Conservation (phyloP, 2,329 filamentous ascomycete species). For the Graphilbum fragrans region DNA sequence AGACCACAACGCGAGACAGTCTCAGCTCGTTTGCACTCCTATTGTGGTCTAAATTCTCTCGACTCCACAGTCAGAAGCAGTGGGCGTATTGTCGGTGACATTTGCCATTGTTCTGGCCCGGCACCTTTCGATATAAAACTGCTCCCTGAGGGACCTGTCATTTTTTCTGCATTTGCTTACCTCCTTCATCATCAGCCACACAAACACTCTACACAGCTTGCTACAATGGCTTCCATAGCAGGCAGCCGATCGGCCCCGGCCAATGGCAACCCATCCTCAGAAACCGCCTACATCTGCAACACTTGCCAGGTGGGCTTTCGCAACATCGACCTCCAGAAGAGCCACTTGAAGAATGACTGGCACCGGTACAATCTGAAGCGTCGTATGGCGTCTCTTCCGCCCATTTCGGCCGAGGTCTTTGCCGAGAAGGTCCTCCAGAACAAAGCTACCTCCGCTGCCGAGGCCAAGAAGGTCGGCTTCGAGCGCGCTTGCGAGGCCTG, state of each 20-base stretch:
- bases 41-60: too few species aligned
- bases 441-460: slow-evolving; percentile 70
- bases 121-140: too few species aligned
- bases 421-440: slow-evolving; percentile 91
- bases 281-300: slow-evolving; percentile 93
- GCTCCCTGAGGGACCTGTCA: too few species aligned
- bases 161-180: too few species aligned
- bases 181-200: too few species aligned
- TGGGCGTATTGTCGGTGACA: too few species aligned
- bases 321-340: slow-evolving; percentile 82
- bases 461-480: slow-evolving; percentile 79
- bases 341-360: slow-evolving; percentile 98
- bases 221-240: slow-evolving; percentile 36
- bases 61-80: too few species aligned
- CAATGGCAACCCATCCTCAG: slow-evolving; percentile 27
- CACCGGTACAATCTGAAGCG: slow-evolving; percentile 98
- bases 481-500: slow-evolving; percentile 74
- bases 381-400: slow-evolving; percentile 77
- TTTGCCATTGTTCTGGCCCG: too few species aligned
- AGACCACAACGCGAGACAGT: too few species aligned
- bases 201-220: too few species aligned
- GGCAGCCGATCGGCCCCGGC: slow-evolving; percentile 21
- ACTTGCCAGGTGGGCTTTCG: slow-evolving; percentile 95
- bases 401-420: slow-evolving; percentile 84
- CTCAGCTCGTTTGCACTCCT: too few species aligned